Base-by-base conservation (phyloP, 495 filamentous ascomycete species). In the Lindgomyces ingoldianus region DNA sequence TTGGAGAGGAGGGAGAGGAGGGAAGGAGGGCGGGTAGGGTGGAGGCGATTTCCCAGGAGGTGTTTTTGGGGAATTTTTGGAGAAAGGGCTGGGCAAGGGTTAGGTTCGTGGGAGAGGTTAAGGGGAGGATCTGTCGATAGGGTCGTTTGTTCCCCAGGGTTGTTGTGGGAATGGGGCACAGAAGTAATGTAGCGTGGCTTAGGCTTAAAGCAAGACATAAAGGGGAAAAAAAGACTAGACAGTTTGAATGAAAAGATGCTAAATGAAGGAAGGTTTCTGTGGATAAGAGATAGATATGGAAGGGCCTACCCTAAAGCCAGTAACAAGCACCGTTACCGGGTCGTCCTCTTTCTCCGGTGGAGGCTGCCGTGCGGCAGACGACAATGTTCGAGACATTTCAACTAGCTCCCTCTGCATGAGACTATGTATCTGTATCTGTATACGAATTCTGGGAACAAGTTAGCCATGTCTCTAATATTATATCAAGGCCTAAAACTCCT, bases 41-140 rank as follows among this genome's bases (percentile, higher is more conserved):
- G 36, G 62, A 63, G 25, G 71, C 70, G 42, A 74, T 70, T 25
- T 62, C 58, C 71, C 70, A 74, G 18, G 72, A 74, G 4, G 72
- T 44, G 54, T 74, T 74, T 9, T 46, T 30, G 12, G 65, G 59
- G 29, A 45, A 51, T 25, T 60, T 57, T 11, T 58, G 24, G 4
- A 69, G 68, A 60, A 74, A 74, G 30, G 68, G 70, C 72, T 74
- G 48, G 11, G 29, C 16, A n/a, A 18, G 25, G 22, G 45, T 59
- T 27, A 41, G 27, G 19, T 53, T 49, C 24, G 18, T 24, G 2
- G 36, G 12, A 21, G 44, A 27, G 48, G 14, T 30, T n/a, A 39
- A 36, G 46, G 11, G 46, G 19, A 49, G 8, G 21, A 9, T 16
- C 4, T 6, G 50, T 27, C 14, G 50, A 49, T 14, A 49, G 46